Evolutionary conservation across 257 asterid species (phyloP), one percentile per base, ranked within the genome.

Genomic region (Leonotis leonurus): DNA sequence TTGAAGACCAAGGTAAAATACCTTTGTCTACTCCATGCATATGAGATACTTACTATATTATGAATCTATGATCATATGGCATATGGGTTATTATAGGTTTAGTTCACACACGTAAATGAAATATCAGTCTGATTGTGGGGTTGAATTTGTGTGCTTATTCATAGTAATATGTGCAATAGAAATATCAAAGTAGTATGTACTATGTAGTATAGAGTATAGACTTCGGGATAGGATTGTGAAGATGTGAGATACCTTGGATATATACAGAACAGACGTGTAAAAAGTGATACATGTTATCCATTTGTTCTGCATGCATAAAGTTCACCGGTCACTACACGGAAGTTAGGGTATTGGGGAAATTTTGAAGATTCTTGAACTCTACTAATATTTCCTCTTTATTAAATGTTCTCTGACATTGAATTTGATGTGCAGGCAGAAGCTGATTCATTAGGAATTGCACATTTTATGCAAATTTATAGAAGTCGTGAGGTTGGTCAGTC

Each of bases 401-500:
- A 24, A 10, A 44, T 65, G 50, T 46, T 54, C 40, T 50, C 65
- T 70, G 62, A 60, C 17, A 39, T 43, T 32, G 27, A 36, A 64
- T 69, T 71, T 67, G 36, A 64, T 72, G 73, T 77, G 76, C 35
- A 88, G 97, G 85, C 74, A 67, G 82, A 67, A 26, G 41, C 32
- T 65, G 84, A 69, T 56, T 60, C 36, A 40, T 80, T 64, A 22
- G 89, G 76, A 64, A 59, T 76, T 43, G 81, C 88, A 48, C 76
- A 80, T 17, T 89, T 77, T 69, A 69, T 74, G 90, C 96, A 89
- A 84, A 83, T 92, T 68, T 92, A 89, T 60, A 67, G 96, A 69
- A 89, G 99, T 65, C 81, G 97, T 17, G 99, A 92, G 70, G 97
- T 89, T 62, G 99, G 99, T 26, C 96, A 92, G 75, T 89, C 96